Evolutionary conservation across 2,329 filamentous ascomycete genomes (phyloP).

Genomic region (Venturia asperata): DNA sequence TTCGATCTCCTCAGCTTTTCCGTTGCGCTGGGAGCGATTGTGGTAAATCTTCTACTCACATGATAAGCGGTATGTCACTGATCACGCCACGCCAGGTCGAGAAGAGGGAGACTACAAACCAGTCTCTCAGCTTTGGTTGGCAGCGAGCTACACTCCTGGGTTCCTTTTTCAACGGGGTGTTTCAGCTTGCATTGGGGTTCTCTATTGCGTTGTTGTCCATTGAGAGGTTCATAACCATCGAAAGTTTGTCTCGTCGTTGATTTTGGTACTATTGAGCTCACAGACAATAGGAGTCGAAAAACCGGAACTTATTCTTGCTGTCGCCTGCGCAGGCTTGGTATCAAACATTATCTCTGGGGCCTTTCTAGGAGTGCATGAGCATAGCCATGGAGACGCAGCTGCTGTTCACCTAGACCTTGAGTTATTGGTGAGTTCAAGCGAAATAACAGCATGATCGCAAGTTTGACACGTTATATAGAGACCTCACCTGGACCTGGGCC

Average conservation of each 20-base stretch:
- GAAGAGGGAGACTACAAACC: constrained; percentile 49
- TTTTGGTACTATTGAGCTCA: not conserved
- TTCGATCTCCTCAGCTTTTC: constrained; percentile 60
- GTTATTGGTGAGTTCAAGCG: not conserved
- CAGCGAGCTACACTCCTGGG: constrained; percentile 65
- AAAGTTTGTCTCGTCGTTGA: constrained; percentile 37
- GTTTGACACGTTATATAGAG: not conserved
- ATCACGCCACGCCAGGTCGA: constrained; percentile 42
- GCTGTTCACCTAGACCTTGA: constrained; percentile 12
- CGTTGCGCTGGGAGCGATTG: constrained; percentile 59
- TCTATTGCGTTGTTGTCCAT: constrained; percentile 68
- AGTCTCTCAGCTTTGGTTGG: constrained; percentile 65
- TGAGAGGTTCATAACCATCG: constrained; percentile 57
- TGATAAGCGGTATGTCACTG: not conserved
- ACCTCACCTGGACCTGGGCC: constrained; percentile 4
- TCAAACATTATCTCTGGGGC: constrained; percentile 61
- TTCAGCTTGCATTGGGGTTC: constrained; percentile 63
- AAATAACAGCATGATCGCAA: not conserved
- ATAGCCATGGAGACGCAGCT: constrained; percentile 6
- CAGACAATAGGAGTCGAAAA: constrained; percentile 51
- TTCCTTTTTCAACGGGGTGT: constrained; percentile 74
- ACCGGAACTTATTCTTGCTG: constrained; percentile 59
- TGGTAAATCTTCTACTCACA: constrained; percentile 23
- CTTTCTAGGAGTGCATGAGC: constrained; percentile 42
- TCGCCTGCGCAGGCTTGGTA: constrained; percentile 59